A percentile compares a stretch with the other conserved stretches of the same genome.
phyloP scores from a whole-genome alignment of 805 yeast species.

The Myxozyma udenii region DNA sequence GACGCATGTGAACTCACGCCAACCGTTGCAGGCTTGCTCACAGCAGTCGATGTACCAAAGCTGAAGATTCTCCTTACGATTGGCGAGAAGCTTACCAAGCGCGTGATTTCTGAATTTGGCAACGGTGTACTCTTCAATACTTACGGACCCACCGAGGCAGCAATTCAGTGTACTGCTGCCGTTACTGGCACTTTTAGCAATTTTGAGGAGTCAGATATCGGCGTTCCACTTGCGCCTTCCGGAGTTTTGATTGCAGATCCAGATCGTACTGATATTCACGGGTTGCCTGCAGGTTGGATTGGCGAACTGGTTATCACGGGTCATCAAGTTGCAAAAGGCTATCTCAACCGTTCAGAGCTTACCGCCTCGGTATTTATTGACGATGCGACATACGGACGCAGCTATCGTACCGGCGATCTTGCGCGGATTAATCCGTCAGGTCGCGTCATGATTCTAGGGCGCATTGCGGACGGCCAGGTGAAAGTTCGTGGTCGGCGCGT shows the following conservation, averaged over 20 bases:
- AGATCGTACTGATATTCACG: background rate
- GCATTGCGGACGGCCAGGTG: constrained; percentile 35
- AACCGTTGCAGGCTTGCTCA: constrained; percentile 30
- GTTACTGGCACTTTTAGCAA: constrained; percentile 9
- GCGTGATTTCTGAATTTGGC: constrained; percentile 30
- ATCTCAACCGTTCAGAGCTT: constrained; percentile 30
- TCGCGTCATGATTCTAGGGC: constrained; percentile 30
- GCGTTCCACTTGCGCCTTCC: constrained; percentile 25
- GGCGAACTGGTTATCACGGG: constrained; percentile 37
- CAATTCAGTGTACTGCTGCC: constrained; percentile 33
- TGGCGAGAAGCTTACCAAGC: constrained; percentile 30
- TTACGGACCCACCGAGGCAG: constrained; percentile 34
- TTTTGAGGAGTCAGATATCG: constrained; percentile 25
- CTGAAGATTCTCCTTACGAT: constrained; percentile 28
- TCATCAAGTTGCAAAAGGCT: constrained; percentile 35
- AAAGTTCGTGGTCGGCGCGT: constrained; percentile 37
- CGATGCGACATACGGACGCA: constrained; percentile 19
- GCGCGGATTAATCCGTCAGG: constrained; percentile 30
- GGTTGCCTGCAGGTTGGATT: constrained; percentile 32
- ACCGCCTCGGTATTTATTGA: constrained; percentile 29
- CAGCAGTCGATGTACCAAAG: constrained; percentile 11
- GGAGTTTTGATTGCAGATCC: constrained; percentile 19
- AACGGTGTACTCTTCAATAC: constrained; percentile 25
- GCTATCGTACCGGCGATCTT: constrained; percentile 36
- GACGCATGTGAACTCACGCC: constrained; percentile 33